A percentile compares a stretch with the other conserved stretches of the same genome.
Conservation (phyloP, 148 eudicot genomes). For the Gaultheria prostrata region DNA sequence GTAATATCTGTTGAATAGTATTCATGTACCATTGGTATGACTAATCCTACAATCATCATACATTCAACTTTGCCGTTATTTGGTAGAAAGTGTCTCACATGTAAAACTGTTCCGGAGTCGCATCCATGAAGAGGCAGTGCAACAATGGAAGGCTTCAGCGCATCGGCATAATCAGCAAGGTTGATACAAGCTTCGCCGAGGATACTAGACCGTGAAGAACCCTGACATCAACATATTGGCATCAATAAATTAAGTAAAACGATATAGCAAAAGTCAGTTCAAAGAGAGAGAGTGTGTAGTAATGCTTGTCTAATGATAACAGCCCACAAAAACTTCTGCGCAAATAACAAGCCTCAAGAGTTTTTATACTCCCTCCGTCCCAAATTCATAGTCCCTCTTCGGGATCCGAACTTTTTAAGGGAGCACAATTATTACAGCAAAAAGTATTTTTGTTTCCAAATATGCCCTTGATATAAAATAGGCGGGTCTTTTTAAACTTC, state of each 20-base stretch:
- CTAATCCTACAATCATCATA: neutral
- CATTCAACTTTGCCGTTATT: neutral
- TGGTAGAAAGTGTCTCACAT: constrained; percentile 51
- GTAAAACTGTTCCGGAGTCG: constrained; percentile 73
- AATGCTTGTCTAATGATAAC: neutral
- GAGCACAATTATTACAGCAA: too few relatives aligned
- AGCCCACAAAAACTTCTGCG: neutral
- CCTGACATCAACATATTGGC: constrained; percentile 39
- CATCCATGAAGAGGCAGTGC: constrained; percentile 86
- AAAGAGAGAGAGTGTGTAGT: neutral
- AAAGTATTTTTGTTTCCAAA: too few relatives aligned
- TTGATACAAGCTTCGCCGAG: constrained; percentile 95
- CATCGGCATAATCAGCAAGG: constrained; percentile 91
- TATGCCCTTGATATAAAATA: too few relatives aligned
- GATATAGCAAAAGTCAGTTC: constrained; percentile 8
- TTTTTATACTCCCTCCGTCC: too few relatives aligned
- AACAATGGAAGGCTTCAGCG: constrained; percentile 66
- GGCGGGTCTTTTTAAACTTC: too few relatives aligned
- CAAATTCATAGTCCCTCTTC: too few relatives aligned
- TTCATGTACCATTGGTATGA: neutral
- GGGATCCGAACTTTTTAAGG: too few relatives aligned
- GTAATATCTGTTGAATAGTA: neutral
- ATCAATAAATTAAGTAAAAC: constrained; percentile 8
- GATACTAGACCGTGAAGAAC: constrained; percentile 84
- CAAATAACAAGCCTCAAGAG: neutral